A percentile compares a stretch with the other conserved stretches of the same genome.
Evolutionary conservation across 495 filamentous ascomycete genomes (phyloP).

Genomic region (Neurospora sublineolata): DNA sequence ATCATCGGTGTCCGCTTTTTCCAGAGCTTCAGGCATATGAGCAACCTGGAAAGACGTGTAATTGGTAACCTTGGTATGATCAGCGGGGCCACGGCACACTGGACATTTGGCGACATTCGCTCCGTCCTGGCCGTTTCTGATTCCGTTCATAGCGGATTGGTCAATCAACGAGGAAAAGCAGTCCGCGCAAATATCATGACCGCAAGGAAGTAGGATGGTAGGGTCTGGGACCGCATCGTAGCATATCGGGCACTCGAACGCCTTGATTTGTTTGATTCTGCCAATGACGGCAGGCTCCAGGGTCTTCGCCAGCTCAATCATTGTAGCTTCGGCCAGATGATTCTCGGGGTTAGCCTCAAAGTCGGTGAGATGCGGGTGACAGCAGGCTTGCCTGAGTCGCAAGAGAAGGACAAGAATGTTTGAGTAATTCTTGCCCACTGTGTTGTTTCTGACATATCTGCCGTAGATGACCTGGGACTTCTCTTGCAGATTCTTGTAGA

Average conservation of each 20-base stretch:
- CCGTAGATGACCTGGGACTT: constrained; percentile 62
- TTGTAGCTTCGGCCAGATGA: constrained; percentile 38
- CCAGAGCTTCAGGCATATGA: constrained; percentile 44
- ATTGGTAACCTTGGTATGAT: constrained; percentile 59
- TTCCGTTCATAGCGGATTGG: constrained; percentile 33
- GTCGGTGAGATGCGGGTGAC: constrained; percentile 84
- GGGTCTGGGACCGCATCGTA: constrained; percentile 66
- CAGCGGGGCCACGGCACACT: constrained; percentile 55
- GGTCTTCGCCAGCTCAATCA: constrained; percentile 53
- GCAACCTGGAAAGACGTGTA: constrained; percentile 63
- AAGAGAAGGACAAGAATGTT: constrained; percentile 78
- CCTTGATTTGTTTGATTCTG: constrained; percentile 50
- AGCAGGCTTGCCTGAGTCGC: constrained; percentile 83
- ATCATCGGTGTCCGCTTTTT: constrained; percentile 15
- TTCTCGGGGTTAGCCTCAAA: constrained; percentile 45
- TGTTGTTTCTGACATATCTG: constrained; percentile 60
- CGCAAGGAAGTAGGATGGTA: constrained; percentile 73
- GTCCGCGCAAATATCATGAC: constrained; percentile 68
- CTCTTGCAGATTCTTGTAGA: constrained; percentile 63
- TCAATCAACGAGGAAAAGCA: constrained; percentile 68
- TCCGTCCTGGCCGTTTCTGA: constrained; percentile 48
- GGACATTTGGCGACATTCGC: constrained; percentile 54
- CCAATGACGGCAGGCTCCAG: constrained; percentile 50
- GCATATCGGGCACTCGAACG: constrained; percentile 68
- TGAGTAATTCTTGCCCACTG: constrained; percentile 68